Evolutionary conservation across 192 early-diverging fungal species (phyloP), one percentile per base, ranked within the genome.

Genomic region (Backusella liffmaniae): DNA sequence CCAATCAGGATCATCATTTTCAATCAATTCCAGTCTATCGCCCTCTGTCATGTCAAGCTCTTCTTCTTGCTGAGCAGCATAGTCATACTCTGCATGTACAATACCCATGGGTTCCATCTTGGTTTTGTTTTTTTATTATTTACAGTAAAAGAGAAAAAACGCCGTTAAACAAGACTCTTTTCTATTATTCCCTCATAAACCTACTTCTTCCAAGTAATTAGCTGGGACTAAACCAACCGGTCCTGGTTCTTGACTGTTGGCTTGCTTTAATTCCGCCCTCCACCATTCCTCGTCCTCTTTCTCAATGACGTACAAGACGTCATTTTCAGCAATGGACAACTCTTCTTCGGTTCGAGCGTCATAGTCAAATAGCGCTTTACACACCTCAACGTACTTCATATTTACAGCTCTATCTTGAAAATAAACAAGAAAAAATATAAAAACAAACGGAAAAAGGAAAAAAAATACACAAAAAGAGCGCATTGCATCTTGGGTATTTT

Each of bases 231-330:
- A 83, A 18, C 98, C 98, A 76, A 93, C 84, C 23, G 73, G 82
- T 44, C 82, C 84, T 51, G 53, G 62, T 51, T 88, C 77, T 70
- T 85, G 82, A 32, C 79, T 72, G 66, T 81, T 82, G 49, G 80
- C 71, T 23, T 82, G 86, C 77, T 96, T 93, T 67, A 91, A 81
- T 69, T 94, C 89, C 8, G 96, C 96, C 67, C 87, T 87, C 86
- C 92, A 93, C 98, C 98, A 99, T 77, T 97, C 95, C 15, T 91
- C 87, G 89, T 97, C 97, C 65, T 91, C 89, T 78, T 90, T 90
- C 75, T 96, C 94, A 34, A 97, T 72, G 70, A 97, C 88, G 82
- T 97, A 91, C 39, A 99, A 77, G 56, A 94, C 86, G 78, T 97
- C 94, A 83, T 94, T 92, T 80, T 99, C 96, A 32, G 87, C 83